These are phyloP conservation scores for Helianthus tuberosus DNA, from an alignment of 129 eudicot genomes.

Conservation along the genomic window DNA sequence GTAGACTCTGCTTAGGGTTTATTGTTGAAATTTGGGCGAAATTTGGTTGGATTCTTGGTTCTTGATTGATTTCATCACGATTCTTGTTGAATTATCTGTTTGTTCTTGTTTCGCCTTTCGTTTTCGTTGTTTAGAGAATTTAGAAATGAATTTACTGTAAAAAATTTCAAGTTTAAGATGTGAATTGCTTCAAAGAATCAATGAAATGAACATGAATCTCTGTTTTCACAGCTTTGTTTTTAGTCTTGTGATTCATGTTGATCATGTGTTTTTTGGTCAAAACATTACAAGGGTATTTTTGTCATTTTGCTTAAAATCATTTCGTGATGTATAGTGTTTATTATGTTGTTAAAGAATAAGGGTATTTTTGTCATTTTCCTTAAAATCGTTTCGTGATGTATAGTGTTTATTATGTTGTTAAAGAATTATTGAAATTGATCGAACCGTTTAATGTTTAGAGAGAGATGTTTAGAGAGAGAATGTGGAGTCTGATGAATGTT, in stretches of 20 bases:
- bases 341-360: too few species aligned
- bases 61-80: neutral
- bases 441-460: too few species aligned
- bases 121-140: neutral
- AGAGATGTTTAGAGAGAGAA: too few species aligned
- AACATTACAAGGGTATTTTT: neutral
- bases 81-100: neutral
- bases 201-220: slow-evolving; percentile 3
- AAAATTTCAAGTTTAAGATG: neutral
- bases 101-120: neutral
- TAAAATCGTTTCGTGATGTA: too few species aligned
- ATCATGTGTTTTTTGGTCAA: neutral
- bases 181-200: neutral
- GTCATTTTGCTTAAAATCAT: neutral
- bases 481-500: too few species aligned
- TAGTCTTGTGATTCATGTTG: neutral
- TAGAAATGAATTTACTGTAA: neutral
- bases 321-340: neutral
- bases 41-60: neutral
- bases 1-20: slow-evolving; percentile 32
- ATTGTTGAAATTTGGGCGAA: neutral
- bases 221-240: neutral
- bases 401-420: neutral
- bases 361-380: too few species aligned
- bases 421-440: too few species aligned